Evolutionary conservation across 2,329 filamentous ascomycete species (phyloP), one percentile per base, ranked within the genome.

Genomic region (Epichloe brachyelytri): DNA sequence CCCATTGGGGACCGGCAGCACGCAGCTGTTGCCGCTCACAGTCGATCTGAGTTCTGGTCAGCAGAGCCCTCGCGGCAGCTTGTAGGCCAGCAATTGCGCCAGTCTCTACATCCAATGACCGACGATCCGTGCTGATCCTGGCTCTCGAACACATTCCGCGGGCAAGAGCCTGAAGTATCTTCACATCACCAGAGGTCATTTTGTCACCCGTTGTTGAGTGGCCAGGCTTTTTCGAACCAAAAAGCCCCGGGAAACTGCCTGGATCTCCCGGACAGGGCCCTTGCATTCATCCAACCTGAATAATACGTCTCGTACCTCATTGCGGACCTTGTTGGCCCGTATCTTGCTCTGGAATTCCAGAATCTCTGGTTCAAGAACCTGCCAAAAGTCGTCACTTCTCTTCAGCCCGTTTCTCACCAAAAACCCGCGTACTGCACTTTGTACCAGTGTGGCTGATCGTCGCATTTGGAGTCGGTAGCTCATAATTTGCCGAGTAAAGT

Each of bases 391-490:
- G 58, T 88, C 80, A 53, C 82, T 80, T 40, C 78, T 74, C 54
- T 72, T 70, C 60, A 85, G 73, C 39, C 76, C 75, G 48, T 73
- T 77, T 54, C 93, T 81, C 22, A 83, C 76, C 39, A 96, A 70
- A 63, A 86, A 80, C 8, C 88, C 91, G 46, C 91, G 82, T 3
- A 80, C 79, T 5, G 81, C 77, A 55, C 88, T 89, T 66, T 98
- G 93, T 17, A 96, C 76, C 54, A 81, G 76, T 30, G 86, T 73
- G 2, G 90, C 87, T 62, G 95, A 95, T 19, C 72, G 77, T 51
- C 80, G 79, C 90, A 95, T 96, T 57, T 83, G 80, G 52, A 93
- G 71, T 46, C 86, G 80, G 67, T 96, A 96, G 54, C 80, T 79
- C 57, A 84, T 79, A 52, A 97, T 79, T 64, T 96, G 88, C 44